Evolutionary conservation across 2,329 filamentous ascomycete species (phyloP).

Genomic region (Kalmusia sp.): DNA sequence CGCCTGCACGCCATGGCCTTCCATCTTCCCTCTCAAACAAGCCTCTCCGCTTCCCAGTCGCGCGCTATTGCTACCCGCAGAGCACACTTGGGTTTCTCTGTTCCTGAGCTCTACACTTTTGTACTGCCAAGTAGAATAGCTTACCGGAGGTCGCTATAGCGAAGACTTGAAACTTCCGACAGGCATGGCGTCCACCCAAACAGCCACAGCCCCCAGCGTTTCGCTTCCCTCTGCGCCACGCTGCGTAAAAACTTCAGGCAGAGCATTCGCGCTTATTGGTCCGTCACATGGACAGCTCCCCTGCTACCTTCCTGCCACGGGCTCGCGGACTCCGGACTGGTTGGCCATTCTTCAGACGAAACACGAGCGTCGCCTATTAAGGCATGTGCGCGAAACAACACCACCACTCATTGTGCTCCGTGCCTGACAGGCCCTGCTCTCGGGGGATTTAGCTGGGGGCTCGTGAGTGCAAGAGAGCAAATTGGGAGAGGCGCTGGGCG

Average conservation of each 20-base stretch:
- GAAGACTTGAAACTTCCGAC: background rate
- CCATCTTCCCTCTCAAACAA: background rate
- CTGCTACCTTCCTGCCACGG: conserved; percentile 8
- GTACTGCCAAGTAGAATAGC: background rate
- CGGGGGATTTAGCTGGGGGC: background rate
- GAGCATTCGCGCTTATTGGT: conserved; percentile 8
- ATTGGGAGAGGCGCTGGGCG: background rate
- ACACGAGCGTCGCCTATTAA: conserved; percentile 18
- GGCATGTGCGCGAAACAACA: conserved; percentile 16
- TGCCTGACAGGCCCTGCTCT: background rate
- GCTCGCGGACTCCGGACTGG: conserved; percentile 20
- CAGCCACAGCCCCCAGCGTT: background rate
- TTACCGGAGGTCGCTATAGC: background rate
- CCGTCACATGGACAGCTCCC: background rate
- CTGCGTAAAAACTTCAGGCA: conserved; percentile 7
- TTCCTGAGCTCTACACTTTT: background rate
- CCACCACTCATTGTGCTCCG: background rate
- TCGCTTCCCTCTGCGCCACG: conserved; percentile 22
- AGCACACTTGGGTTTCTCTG: background rate
- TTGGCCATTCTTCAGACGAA: conserved; percentile 13
- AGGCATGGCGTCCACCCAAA: background rate
- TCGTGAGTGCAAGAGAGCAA: background rate
- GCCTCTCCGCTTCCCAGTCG: background rate
- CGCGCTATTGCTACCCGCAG: background rate
- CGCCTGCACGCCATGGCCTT: background rate